A percentile compares a stretch with the other conserved stretches of the same genome.
phyloP scores from a whole-genome alignment of 2,329 filamentous ascomycete species.

The Dactylellina sp. region DNA sequence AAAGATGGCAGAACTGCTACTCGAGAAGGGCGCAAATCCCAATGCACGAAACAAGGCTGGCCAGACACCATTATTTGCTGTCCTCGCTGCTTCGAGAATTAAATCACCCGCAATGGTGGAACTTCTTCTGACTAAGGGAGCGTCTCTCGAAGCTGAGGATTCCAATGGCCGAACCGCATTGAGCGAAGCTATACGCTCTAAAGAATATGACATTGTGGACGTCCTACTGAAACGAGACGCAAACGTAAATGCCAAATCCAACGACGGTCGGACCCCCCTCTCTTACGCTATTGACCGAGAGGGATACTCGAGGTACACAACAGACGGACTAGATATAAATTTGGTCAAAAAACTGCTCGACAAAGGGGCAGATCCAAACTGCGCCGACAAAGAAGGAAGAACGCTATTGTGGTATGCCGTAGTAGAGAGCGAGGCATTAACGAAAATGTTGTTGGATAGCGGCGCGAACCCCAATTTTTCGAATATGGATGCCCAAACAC shows the following conservation, averaged over 20 bases:
- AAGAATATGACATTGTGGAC: not conserved
- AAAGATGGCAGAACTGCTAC: not conserved
- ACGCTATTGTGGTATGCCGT: slow-evolving; percentile 25
- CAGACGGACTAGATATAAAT: not conserved
- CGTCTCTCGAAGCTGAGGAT: not conserved
- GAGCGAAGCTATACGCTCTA: not conserved
- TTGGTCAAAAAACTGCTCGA: slow-evolving; percentile 17
- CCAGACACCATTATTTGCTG: slow-evolving; percentile 1
- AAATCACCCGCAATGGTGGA: not conserved
- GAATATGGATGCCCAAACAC: not conserved
- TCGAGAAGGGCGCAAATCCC: slow-evolving; percentile 10
- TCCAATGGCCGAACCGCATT: not conserved
- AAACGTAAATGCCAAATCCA: not conserved
- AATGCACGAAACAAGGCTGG: slow-evolving; percentile 3
- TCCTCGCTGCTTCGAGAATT: not conserved
- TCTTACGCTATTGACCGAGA: not conserved
- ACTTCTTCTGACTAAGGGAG: not conserved
- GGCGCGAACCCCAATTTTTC: not conserved
- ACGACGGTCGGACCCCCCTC: not conserved
- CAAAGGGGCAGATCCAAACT: slow-evolving; percentile 13
- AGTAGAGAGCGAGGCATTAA: not conserved
- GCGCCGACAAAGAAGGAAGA: slow-evolving; percentile 25
- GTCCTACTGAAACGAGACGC: not conserved
- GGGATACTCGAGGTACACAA: no score
- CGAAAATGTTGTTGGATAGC: not conserved